Percentiles rank a stretch among this genome's conserved stretches.
phyloP scores from a whole-genome alignment of 305 asterid species.

The Fraxinus sp. region DNA sequence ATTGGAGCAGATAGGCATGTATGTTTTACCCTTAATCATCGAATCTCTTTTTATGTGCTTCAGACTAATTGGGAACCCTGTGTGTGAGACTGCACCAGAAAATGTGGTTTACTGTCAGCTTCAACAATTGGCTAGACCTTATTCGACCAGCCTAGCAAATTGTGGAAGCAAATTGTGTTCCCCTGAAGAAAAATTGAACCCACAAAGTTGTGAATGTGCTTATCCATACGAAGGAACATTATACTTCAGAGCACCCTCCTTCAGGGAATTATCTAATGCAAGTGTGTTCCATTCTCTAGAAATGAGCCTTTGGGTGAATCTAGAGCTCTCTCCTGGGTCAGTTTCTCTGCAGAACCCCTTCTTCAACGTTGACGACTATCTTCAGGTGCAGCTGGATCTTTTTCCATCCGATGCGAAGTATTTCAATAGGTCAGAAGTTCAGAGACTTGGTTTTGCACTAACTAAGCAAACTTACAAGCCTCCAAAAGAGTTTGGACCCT shows the following conservation, averaged over 20 bases:
- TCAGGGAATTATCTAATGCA: slow-evolving; percentile 76
- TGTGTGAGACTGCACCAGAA: slow-evolving; percentile 62
- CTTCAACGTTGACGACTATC: slow-evolving; percentile 86
- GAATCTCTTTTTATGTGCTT: slow-evolving; percentile 4
- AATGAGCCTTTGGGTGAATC: slow-evolving; percentile 91
- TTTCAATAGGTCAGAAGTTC: slow-evolving; percentile 71
- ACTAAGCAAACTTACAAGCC: slow-evolving; percentile 93
- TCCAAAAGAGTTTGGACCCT: slow-evolving; percentile 81
- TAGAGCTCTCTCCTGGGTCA: slow-evolving; percentile 82
- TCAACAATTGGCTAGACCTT: slow-evolving; percentile 66
- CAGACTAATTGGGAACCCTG: slow-evolving; percentile 92
- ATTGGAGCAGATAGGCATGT: not conserved
- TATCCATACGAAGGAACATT: slow-evolving; percentile 87
- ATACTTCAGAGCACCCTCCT: slow-evolving; percentile 86
- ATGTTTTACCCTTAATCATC: slow-evolving; percentile 6
- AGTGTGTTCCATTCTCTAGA: slow-evolving; percentile 81
- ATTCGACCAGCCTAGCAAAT: slow-evolving; percentile 81
- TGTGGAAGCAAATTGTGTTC: slow-evolving; percentile 77
- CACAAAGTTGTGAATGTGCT: slow-evolving; percentile 88
- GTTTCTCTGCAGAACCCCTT: slow-evolving; percentile 82
- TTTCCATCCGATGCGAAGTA: slow-evolving; percentile 66
- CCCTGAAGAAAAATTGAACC: slow-evolving; percentile 63
- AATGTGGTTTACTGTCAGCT: slow-evolving; percentile 79
- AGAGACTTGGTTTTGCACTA: slow-evolving; percentile 72
- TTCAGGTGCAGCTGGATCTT: slow-evolving; percentile 74